Evolutionary conservation across 306 rosid genomes (phyloP).

Genomic region (Canavalia ensiformis): DNA sequence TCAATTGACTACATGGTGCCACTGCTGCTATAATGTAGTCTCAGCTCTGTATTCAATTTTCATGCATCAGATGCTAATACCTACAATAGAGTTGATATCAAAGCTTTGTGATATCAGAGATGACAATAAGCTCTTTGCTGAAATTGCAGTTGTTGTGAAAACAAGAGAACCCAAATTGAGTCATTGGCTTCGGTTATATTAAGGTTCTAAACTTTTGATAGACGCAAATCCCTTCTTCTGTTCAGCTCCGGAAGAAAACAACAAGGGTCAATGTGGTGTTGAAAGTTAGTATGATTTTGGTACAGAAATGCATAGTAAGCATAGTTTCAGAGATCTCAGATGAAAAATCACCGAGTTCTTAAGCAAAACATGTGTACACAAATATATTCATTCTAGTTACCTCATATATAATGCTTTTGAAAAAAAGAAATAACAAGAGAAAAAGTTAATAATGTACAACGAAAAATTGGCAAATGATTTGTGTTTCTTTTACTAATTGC

Average conservation of each 20-base stretch:
- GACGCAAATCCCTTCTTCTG: neutral
- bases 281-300: neutral
- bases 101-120: neutral
- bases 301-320: neutral
- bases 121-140: neutral
- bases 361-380: neutral
- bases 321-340: conserved; percentile 18
- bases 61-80: too few relatives aligned
- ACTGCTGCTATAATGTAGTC: too few relatives aligned
- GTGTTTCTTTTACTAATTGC: conserved; percentile 5
- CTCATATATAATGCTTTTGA: neutral
- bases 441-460: neutral
- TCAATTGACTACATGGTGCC: too few relatives aligned
- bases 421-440: neutral
- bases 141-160: neutral
- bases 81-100: neutral
- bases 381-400: conserved; percentile 3
- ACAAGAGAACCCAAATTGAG: neutral
- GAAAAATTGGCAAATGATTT: neutral
- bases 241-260: neutral
- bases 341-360: neutral
- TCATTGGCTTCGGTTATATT: neutral
- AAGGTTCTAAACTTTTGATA: neutral
- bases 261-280: neutral
- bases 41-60: too few relatives aligned